Evolutionary conservation across 345 rosid species (phyloP), one percentile per base, ranked within the genome.

Genomic region (Moricandia moricandioides): DNA sequence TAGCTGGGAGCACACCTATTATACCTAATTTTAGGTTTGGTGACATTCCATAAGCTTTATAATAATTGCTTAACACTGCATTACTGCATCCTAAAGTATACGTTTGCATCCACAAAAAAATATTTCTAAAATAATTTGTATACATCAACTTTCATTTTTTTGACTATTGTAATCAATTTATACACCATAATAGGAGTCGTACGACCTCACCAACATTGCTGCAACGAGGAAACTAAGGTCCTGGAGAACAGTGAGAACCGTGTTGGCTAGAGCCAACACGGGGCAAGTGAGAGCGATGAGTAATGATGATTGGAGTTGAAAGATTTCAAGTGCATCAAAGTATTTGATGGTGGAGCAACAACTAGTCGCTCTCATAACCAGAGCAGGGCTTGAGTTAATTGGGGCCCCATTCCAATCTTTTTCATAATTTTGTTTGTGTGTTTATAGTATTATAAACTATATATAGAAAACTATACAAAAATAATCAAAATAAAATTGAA

Each of bases 221-320:
- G 58, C 34, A 73, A 54, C 64, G 26, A 55, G 70, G 31, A 64
- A 55, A 17, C 70, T 73, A 54, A 73, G 64, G n/a, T 64, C 24
- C 3, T 11, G 34, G 43, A 55, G 70, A 64, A 27, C 55, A 65
- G 21, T 4, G 9, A 57, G 31, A 18, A 21, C 16, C 16, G 12
- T 11, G n/a, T 37, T 61, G 43, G 65, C 43, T 33, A 61, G 45
- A 64, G 52, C 37, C 6, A 30, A 33, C 37, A 54, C 63, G 63
- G 11, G 63, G 31, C 70, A 64, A 54, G 58, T 29, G 34, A 39
- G 7, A 7, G 57, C 24, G 6, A 17, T 3, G 6, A 73, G 65
- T 31, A 65, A 18, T 65, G 51, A 65, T 65, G 60, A 56, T 3
- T 43, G 47, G 71, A 40, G 27, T 17, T 17, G 40, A 6, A 65